Base-by-base conservation (phyloP, 2,329 filamentous ascomycete species). In the Penicillium frequentans region DNA sequence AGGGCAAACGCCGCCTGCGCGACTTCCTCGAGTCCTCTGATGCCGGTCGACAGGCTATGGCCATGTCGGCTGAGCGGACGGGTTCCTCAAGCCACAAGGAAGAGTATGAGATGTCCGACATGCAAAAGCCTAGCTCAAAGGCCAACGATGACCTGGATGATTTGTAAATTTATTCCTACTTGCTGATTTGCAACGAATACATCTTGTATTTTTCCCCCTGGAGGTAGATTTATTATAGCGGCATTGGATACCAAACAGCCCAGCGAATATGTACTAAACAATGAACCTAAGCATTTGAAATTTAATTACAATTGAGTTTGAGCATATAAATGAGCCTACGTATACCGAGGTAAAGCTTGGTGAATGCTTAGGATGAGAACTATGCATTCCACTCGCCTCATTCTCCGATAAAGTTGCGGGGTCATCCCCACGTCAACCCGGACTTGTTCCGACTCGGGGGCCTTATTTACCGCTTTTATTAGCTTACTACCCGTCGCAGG, bases 1-100 rank as follows among this genome's bases (percentile, higher is more conserved):
- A 99, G 64, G 90, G 91, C 71, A 97, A 96, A 80, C 89, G 95
- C 79, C 88, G 90, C 67, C 84, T 98, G 47, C 86, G 93, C 24
- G 91, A 96, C 31, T 97, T 97, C 69, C 82, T 98, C 56, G 90
- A 93, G 77, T 89, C 85, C 67, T 91, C 88, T n/a, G 91, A 96
- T 66, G 89, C 89, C 11, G 92, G 91, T 3, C 82, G 91, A 49
- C 88, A 93, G 72, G 92, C 92, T 1, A 85, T 96, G 71, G 87
- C 87, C 23, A 90, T 96, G 86, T 84, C 85, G 9, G 75, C 80
- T 37, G 62, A 66, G 52, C 50, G 74, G 76, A 55, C 73, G 72
- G 52, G 76, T n/a, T 65, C 63, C 27, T 69, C 64, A 42, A 74
- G 69, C 46, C 61, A 49, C 37, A 61, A 57, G 47, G 82, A 86